Evolutionary conservation across 495 filamentous ascomycete species (phyloP), one percentile per base, ranked within the genome.

Genomic region (Penicillium nucicola): DNA sequence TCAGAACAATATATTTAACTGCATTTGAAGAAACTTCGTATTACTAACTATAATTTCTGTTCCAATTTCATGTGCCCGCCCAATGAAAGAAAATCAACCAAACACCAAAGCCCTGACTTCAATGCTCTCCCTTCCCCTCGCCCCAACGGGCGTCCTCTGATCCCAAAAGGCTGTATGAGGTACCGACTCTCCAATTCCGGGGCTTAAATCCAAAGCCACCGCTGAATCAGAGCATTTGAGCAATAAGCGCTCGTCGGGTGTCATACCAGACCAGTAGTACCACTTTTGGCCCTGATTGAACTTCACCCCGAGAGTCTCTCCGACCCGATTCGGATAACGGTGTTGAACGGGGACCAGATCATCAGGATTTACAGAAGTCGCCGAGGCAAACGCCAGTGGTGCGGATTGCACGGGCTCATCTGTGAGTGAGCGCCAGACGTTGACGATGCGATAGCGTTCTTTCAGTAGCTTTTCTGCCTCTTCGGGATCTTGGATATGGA

Each of bases 21-120:
- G 25, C 25, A 9, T 28, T 2, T 28, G 25, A 28, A 4, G 7
- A 23, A 7, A 23, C 0, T 28, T 9, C 25, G 2, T 42, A 11
- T 30, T 23, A 20, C 15, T 25, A 48, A 17, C 22, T 42, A 11
- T 30, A 6, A 20, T 28, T 25, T 33, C 17, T 13, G 17, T 28
- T 25, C n/a, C 23, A 20, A 17, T 20, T 25, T 28, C 19, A 28
- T 35, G 11, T 17, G 23, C 28, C 34, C 19, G 12, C 13, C 3
- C 20, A 30, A 41, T 5, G 5, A 32, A 23, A 17, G 10, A 6
- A 31, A 53, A 48, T 74, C 55, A 88, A 0, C 89, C 89, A 78
- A 95, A 92, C 10, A 95, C 84, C 67, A 95, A 74, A 14, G 89
- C 86, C 62, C 89, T 76, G 14, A 95, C 87, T 67, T 95, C 89